Percentiles rank a stretch among this genome's conserved stretches.
These are phyloP conservation scores for Nosema bombycis DNA, from an alignment of 371 early-diverging fungal genomes.

Conservation along the genomic window DNA sequence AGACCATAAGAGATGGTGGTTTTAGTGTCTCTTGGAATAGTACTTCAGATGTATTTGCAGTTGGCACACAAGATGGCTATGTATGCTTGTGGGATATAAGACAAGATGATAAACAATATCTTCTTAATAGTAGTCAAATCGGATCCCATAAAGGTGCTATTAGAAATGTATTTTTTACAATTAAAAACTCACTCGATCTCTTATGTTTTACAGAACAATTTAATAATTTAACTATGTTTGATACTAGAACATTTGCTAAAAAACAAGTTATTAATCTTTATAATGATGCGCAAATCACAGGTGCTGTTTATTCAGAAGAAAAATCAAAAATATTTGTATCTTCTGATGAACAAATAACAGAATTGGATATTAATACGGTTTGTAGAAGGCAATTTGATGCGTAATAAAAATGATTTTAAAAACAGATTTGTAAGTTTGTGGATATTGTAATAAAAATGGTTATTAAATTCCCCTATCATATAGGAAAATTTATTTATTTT, in stretches of 20 bases:
- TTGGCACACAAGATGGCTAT: constrained; percentile 73
- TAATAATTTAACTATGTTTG: constrained; percentile 58
- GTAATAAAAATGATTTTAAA: too few species aligned
- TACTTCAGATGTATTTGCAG: constrained; percentile 70
- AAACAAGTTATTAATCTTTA: constrained; percentile 51
- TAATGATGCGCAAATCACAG: constrained; percentile 58
- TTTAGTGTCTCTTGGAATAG: constrained; percentile 77
- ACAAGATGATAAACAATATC: constrained; percentile 33
- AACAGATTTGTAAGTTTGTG: too few species aligned
- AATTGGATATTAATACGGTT: constrained; percentile 38
- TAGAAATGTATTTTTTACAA: constrained; percentile 61
- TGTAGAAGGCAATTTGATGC: constrained; percentile 39
- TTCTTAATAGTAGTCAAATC: constrained; percentile 52
- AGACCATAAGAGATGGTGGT: constrained; percentile 67
- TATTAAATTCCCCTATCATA: too few species aligned
- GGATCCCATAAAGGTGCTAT: constrained; percentile 58
- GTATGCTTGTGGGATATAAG: constrained; percentile 71
- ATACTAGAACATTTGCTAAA: constrained; percentile 54
- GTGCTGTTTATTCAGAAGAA: constrained; percentile 53
- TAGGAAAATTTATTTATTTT: too few species aligned
- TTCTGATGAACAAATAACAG: constrained; percentile 25
- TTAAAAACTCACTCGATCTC: constrained; percentile 57
- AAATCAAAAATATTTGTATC: constrained; percentile 54
- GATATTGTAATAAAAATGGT: too few species aligned
- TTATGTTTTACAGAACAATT: constrained; percentile 64